phyloP scores from a whole-genome alignment of 768 basidiomycete species.

The Clavaria fumosa region DNA sequence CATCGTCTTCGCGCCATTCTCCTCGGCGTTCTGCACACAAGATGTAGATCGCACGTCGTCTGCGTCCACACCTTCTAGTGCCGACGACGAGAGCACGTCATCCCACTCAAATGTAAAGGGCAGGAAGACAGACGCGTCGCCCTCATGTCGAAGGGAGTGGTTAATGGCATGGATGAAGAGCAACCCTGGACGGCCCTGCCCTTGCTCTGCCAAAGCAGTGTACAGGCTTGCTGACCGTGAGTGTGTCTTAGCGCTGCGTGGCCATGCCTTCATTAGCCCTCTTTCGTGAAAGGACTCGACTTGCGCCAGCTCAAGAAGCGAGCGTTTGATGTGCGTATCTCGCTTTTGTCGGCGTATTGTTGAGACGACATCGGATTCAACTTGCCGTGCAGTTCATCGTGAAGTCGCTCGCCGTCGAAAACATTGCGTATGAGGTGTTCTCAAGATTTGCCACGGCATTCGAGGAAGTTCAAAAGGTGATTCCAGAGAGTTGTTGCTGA shows the following conservation, averaged over 20 bases:
- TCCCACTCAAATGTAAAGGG: not conserved
- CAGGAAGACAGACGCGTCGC: no score
- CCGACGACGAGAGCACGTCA: constrained; percentile 13
- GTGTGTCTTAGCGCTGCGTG: constrained; percentile 13
- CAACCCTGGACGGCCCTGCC: constrained; percentile 46
- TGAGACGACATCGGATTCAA: no score
- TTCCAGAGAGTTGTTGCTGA: no score
- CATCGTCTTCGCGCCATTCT: constrained; percentile 71
- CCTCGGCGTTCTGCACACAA: constrained; percentile 66
- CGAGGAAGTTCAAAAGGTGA: constrained; percentile 59
- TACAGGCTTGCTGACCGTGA: constrained; percentile 73
- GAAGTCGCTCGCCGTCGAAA: constrained; percentile 58
- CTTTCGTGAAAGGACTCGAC: constrained; percentile 40
- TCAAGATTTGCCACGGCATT: constrained; percentile 73
- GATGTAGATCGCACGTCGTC: no score
- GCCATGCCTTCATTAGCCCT: no score
- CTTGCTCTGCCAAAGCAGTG: constrained; percentile 71
- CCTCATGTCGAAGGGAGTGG: constrained; percentile 55
- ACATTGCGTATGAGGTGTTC: constrained; percentile 78
- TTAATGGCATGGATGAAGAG: constrained; percentile 49
- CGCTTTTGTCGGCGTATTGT: constrained; percentile 6
- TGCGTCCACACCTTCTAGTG: constrained; percentile 14
- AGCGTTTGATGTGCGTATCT: constrained; percentile 34
- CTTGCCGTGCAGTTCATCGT: constrained; percentile 69
- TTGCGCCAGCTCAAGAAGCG: constrained; percentile 56